Conservation (phyloP, 345 rosid genomes). For the Citrus sp. region DNA sequence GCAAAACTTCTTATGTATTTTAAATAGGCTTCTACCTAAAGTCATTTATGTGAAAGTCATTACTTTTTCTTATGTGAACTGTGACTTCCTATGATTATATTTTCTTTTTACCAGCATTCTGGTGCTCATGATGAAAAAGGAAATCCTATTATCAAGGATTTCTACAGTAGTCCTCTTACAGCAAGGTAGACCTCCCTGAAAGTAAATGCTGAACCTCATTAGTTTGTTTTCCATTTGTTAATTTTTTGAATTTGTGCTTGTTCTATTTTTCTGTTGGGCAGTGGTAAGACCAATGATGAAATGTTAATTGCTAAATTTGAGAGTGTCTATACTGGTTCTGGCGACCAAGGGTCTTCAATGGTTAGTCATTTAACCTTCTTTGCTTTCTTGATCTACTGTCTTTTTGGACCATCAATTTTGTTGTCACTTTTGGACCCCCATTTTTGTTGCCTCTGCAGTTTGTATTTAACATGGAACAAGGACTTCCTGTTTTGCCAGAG, state of each 20-base stretch:
- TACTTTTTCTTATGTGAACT: neutral
- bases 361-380: slow-evolving; percentile 39
- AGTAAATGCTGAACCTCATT: slow-evolving; percentile 3
- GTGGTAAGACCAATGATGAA: slow-evolving; percentile 82
- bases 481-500: slow-evolving; percentile 82
- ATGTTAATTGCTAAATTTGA: slow-evolving; percentile 80
- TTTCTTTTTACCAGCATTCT: slow-evolving; percentile 51
- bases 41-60: neutral
- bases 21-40: neutral
- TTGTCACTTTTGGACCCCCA: slow-evolving; percentile 15
- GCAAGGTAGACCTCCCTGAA: slow-evolving; percentile 56
- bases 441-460: slow-evolving; percentile 47
- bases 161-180: slow-evolving; percentile 79
- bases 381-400: slow-evolving; percentile 6
- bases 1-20: neutral
- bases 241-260: slow-evolving; percentile 18
- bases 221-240: neutral
- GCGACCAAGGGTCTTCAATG: slow-evolving; percentile 90
- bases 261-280: slow-evolving; percentile 31
- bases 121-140: slow-evolving; percentile 83
- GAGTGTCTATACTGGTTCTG: slow-evolving; percentile 87
- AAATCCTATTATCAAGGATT: slow-evolving; percentile 78
- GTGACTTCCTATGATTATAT: neutral
- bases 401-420: slow-evolving; percentile 14
- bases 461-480: slow-evolving; percentile 90